Evolutionary conservation across 805 yeast genomes (phyloP).

Genomic region (Candida morakotiae): DNA sequence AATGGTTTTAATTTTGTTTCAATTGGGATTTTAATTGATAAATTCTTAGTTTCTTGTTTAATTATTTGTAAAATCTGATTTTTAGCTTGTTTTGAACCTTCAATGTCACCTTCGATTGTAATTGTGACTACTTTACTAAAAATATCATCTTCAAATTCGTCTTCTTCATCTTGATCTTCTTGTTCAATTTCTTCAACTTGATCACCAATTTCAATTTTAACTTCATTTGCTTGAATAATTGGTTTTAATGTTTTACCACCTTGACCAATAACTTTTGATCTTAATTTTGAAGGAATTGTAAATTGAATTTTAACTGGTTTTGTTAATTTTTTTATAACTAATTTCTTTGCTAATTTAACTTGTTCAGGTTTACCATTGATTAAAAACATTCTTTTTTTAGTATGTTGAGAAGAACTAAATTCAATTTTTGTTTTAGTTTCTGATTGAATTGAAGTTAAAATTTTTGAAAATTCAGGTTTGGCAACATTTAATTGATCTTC

Average conservation of each 20-base stretch:
- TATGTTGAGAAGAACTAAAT: slow-evolving; percentile 72
- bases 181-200: slow-evolving; percentile 21
- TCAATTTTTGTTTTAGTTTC: slow-evolving; percentile 66
- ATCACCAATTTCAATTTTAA: slow-evolving; percentile 65
- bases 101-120: slow-evolving; percentile 76
- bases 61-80: slow-evolving; percentile 67
- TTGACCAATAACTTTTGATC: slow-evolving; percentile 81
- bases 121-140: slow-evolving; percentile 60
- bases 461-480: slow-evolving; percentile 64
- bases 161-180: slow-evolving; percentile 19
- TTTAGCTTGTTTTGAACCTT: slow-evolving; percentile 75
- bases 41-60: slow-evolving; percentile 62
- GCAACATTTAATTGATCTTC: slow-evolving; percentile 62
- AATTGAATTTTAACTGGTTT: slow-evolving; percentile 63
- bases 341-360: slow-evolving; percentile 69
- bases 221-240: slow-evolving; percentile 63
- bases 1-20: slow-evolving; percentile 42
- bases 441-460: slow-evolving; percentile 59
- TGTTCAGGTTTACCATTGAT: slow-evolving; percentile 69
- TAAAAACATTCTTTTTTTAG: slow-evolving; percentile 77
- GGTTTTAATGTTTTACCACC: slow-evolving; percentile 82
- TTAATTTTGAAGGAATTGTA: slow-evolving; percentile 68
- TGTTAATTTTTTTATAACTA: slow-evolving; percentile 70
- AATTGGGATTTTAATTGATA: slow-evolving; percentile 48
- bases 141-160: slow-evolving; percentile 47